Percentiles rank a stretch among this genome's conserved stretches.
Conservation (phyloP, 192 early-diverging fungal species). For the Backusella parvicylindrica region DNA sequence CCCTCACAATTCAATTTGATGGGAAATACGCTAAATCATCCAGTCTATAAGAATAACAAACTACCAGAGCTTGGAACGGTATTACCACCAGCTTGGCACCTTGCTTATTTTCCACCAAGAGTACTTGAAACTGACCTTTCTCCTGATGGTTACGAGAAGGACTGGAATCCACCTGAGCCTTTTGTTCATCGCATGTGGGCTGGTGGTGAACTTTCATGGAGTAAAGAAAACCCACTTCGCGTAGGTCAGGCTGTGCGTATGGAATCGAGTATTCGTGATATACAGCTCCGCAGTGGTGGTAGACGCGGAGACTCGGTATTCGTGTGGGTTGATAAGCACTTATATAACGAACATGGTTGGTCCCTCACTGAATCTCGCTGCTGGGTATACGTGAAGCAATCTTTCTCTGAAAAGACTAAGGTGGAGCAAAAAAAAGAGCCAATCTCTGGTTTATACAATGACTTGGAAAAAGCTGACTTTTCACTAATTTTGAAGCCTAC, state of each 20-base stretch:
- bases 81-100: conserved; percentile 72
- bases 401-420: background rate
- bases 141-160: conserved; percentile 78
- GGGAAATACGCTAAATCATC: conserved; percentile 35
- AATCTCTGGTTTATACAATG: background rate
- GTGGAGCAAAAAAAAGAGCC: background rate
- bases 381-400: conserved; percentile 56
- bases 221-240: conserved; percentile 52
- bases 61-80: conserved; percentile 40
- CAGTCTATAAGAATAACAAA: conserved; percentile 4
- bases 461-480: background rate
- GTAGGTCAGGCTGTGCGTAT: conserved; percentile 60
- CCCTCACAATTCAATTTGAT: conserved; percentile 31
- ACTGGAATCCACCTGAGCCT: conserved; percentile 71
- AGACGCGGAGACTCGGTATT: conserved; percentile 61
- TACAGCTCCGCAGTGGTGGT: conserved; percentile 50
- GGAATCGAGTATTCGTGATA: conserved; percentile 50
- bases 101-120: conserved; percentile 75
- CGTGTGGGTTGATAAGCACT: conserved; percentile 62
- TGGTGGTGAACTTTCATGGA: conserved; percentile 68
- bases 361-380: conserved; percentile 63
- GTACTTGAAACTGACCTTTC: conserved; percentile 64
- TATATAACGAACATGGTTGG: conserved; percentile 59
- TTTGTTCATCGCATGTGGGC: conserved; percentile 87
- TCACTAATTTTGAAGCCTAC: background rate